Evolutionary conservation across 2,329 filamentous ascomycete species (phyloP).

Genomic region (Fusarium foetens): DNA sequence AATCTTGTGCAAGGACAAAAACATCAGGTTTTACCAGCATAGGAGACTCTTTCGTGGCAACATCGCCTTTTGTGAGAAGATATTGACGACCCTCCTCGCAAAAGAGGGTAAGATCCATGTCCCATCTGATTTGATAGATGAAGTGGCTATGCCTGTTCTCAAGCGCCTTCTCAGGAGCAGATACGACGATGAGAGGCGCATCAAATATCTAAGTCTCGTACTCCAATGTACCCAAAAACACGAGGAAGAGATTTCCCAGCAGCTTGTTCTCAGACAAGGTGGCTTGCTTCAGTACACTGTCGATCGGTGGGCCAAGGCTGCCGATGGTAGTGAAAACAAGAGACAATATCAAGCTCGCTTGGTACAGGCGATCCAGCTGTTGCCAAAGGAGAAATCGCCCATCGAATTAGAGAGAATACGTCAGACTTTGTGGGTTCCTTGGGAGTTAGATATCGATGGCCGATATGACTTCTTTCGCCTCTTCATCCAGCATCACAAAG

Average conservation of each 20-base stretch:
- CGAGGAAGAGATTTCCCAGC: not conserved
- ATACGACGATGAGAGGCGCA: constrained; percentile 12
- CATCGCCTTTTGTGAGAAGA: constrained; percentile 14
- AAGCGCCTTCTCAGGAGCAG: constrained; percentile 30
- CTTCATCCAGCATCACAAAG: constrained; percentile 28
- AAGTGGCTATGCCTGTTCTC: constrained; percentile 37
- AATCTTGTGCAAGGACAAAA: constrained; percentile 21
- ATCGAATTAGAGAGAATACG: not conserved
- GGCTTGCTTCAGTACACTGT: constrained; percentile 23
- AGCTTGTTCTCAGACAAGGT: not conserved
- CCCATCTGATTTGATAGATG: constrained; percentile 31
- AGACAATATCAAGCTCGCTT: not conserved
- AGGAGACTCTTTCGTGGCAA: constrained; percentile 31
- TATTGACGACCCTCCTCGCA: constrained; percentile 19
- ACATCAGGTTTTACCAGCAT: not conserved
- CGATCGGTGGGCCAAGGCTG: constrained; percentile 23
- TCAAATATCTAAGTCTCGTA: constrained; percentile 31
- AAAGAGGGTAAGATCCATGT: constrained; percentile 12
- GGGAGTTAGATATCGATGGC: not conserved
- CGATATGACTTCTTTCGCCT: constrained; percentile 42
- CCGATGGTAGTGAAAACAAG: not conserved
- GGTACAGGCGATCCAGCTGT: constrained; percentile 11
- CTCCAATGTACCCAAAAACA: constrained; percentile 19
- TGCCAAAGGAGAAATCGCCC: not conserved
- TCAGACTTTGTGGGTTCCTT: not conserved